phyloP scores from a whole-genome alignment of 2,329 filamentous ascomycete species.

The Paraphoma chrysanthemicola region DNA sequence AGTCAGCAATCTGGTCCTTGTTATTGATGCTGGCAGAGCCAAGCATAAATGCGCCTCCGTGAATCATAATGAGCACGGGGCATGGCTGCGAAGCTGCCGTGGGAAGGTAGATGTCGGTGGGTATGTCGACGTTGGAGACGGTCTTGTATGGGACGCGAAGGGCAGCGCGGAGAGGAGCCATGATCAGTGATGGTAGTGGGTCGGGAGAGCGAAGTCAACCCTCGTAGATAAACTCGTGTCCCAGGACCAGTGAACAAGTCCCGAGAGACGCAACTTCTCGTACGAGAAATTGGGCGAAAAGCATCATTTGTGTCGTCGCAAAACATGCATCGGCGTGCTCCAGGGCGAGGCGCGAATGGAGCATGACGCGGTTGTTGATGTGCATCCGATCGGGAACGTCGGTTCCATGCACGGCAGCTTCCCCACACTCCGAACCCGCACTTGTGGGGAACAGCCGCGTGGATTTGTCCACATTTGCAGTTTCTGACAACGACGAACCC shows the following conservation, averaged over 20 bases:
- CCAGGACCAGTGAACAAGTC: background rate
- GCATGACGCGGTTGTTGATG: background rate
- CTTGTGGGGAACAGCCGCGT: background rate
- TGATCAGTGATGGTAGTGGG: background rate
- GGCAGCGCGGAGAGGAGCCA: background rate
- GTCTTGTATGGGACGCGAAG: constrained; percentile 15
- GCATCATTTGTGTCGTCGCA: background rate
- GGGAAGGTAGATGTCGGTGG: constrained; percentile 18
- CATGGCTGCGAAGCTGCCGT: background rate
- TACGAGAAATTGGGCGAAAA: background rate
- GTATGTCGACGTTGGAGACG: constrained; percentile 9
- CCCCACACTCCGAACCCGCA: constrained; percentile 1
- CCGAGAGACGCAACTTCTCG: background rate
- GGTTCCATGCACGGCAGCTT: background rate
- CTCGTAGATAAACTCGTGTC: too few relatives aligned
- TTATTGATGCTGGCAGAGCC: constrained; percentile 5
- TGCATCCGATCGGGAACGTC: background rate
- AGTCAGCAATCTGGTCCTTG: background rate
- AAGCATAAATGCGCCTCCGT: constrained; percentile 25
- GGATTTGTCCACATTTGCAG: background rate
- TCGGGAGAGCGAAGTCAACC: too few relatives aligned
- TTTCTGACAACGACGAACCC: background rate
- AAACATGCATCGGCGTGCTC: background rate
- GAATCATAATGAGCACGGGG: constrained; percentile 17
- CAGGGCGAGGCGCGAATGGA: background rate